Base-by-base conservation (phyloP, 2,329 filamentous ascomycete species). In the Fusarium musae region DNA sequence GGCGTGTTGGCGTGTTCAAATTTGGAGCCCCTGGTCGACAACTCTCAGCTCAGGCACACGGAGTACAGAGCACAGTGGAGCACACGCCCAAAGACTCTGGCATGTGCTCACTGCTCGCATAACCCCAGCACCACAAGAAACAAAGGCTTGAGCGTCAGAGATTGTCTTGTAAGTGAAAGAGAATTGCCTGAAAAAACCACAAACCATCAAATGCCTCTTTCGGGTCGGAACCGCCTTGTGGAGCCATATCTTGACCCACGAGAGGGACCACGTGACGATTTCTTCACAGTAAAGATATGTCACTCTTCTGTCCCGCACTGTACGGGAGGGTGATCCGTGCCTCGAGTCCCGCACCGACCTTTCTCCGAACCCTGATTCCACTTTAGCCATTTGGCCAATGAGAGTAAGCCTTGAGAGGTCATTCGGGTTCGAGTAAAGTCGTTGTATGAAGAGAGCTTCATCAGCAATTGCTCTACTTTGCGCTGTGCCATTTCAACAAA, bases 231-330 rank as follows among this genome's bases (percentile, higher is more conserved):
- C 63, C 65, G 70, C 63, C 64, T 70, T 70, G 75, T 79, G 78
- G 77, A 76, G 64, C 63, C 71, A 50, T 59, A 40, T 63, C 65
- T 68, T 70, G 76, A 75, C 77, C 80, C 78, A 81, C 79, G 79
- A 81, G 72, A 71, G 32, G 57, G 62, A 77, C 75, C 81, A 83
- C 81, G 81, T 83, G 81, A 83, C 77, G 69, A 11, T n/a, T 19
- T 46, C 56, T 42, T 46, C 62, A 81, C 80, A 80, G 80, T 81
- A 34, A n/a, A 30, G 17, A 12, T 15, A 36, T 56, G 37, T 53
- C 23, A 30, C 36, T n/a, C 21, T 7, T 17, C 36, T 44, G 30
- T 40, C 39, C 28, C 28, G 61, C 57, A 62, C 62, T 71, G 66
- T 74, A 46, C 26, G 16, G 21, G 8, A 70, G 53, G 50, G 37